Evolutionary conservation across 345 rosid genomes (phyloP), one percentile per base, ranked within the genome.

Genomic region (Populus nigra): DNA sequence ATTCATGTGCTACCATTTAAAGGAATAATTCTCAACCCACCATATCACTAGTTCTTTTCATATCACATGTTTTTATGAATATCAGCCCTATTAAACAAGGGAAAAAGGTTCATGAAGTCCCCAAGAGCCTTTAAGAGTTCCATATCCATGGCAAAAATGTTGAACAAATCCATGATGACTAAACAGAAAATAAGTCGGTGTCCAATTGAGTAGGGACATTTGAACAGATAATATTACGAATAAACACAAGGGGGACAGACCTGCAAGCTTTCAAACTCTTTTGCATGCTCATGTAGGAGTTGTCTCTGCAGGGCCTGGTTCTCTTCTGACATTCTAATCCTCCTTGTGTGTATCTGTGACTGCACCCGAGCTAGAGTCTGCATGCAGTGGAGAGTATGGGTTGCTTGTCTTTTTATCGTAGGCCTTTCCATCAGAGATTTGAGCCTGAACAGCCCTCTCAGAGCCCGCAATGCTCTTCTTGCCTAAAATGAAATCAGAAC

Each of bases 221-320:
- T 16, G 55, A 49, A 49, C 18, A 49, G 20, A 49, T 5, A 49
- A 49, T 17, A 49, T 49, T 49, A 5, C 2, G 22, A 49, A 17
- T 49, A 49, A 49, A 49, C 20, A 4, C 55, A 68, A 45, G 5
- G 5, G 55, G 18, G 39, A 73, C 72, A 78, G 33, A 93, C 99
- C 92, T 83, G 87, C 76, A 87, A 78, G 76, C 86, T 91, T 76
- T 88, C 94, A 55, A 93, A 81, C 86, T 96, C 98, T 79, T 89
- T 90, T 13, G 93, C 97, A 80, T 93, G 97, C 73, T 96, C 90
- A 82, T 93, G 97, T 79, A 92, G 84, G 39, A 93, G 90, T 85
- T 96, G 99, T 50, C 83, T 88, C 85, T 92, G 99, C 39, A 93
- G 92, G 77, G 96, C 94, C 72, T 88, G 97, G 84, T 92, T 96